Conservation (phyloP, 441 rosid species). For the Hura crepitans region DNA sequence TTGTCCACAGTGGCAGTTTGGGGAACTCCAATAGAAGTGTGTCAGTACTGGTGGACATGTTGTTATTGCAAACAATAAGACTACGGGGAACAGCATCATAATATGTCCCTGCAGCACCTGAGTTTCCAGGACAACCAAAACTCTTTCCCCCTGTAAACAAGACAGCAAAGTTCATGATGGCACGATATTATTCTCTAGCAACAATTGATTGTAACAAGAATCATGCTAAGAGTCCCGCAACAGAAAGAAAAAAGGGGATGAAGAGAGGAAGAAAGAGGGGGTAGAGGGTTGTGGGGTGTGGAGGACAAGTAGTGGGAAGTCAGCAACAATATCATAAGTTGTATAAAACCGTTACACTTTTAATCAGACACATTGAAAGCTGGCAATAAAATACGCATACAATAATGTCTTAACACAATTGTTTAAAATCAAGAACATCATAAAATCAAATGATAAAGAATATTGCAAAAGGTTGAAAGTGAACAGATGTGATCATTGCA, state of each 20-base stretch:
- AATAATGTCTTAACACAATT: background rate
- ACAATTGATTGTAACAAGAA: background rate
- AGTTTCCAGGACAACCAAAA: constrained; percentile 53
- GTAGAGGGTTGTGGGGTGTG: background rate
- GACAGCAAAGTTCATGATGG: constrained; percentile 9
- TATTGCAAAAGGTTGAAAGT: background rate
- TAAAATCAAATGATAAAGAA: background rate
- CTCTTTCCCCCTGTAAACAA: constrained; percentile 56
- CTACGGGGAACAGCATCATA: constrained; percentile 74
- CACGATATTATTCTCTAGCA: background rate
- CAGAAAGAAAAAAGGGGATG: no score
- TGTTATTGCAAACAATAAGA: constrained; percentile 54
- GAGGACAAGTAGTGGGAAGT: background rate
- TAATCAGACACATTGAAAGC: background rate
- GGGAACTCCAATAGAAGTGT: constrained; percentile 69
- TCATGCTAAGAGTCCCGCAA: background rate
- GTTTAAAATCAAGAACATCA: background rate
- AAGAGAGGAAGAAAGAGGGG: no score
- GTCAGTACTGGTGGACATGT: constrained; percentile 62
- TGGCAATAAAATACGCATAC: background rate
- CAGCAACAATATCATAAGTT: background rate
- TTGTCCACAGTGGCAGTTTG: constrained; percentile 66
- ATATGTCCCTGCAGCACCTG: constrained; percentile 76
- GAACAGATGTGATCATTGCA: background rate
- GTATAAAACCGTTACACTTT: background rate